A percentile compares a stretch with the other conserved stretches of the same genome.
Conservation (phyloP, 192 early-diverging fungal genomes). For the Gryganskiella cystojenkinii region DNA sequence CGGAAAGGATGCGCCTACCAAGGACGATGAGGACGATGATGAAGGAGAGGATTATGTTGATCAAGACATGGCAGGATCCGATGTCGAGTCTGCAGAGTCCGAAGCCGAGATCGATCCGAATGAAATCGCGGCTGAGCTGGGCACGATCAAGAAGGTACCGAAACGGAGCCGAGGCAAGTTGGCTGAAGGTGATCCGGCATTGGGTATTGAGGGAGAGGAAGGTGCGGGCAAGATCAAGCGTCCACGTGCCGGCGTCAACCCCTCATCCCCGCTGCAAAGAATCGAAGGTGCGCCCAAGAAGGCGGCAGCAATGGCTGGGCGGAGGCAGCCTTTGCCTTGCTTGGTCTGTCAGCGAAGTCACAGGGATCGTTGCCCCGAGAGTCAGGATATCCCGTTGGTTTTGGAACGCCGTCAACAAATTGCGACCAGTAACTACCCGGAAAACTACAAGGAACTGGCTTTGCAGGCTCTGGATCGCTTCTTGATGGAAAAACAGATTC, state of each 20-base stretch:
- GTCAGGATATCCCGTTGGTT: conserved; percentile 51
- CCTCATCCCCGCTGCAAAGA: no score
- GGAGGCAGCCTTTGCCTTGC: conserved; percentile 31
- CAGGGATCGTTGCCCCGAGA: conserved; percentile 46
- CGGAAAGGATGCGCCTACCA: conserved; percentile 37
- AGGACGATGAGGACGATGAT: conserved; percentile 46
- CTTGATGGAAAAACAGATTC: conserved; percentile 45
- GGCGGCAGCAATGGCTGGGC: no score
- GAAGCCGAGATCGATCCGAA: conserved; percentile 28
- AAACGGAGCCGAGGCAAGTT: neutral
- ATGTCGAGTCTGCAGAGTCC: conserved; percentile 27
- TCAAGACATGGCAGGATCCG: conserved; percentile 33
- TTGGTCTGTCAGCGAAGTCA: conserved; percentile 43
- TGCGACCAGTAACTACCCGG: conserved; percentile 48
- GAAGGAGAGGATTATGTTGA: conserved; percentile 50
- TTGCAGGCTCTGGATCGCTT: conserved; percentile 34
- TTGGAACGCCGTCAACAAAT: conserved; percentile 49
- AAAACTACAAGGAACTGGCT: conserved; percentile 38
- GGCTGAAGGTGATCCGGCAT: no score
- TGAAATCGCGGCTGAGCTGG: conserved; percentile 26
- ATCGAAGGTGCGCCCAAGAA: conserved; percentile 23
- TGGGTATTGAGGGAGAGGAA: no score
- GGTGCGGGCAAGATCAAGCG: no score
- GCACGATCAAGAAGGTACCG: conserved; percentile 41
- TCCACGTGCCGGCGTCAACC: no score